Evolutionary conservation across 2,329 filamentous ascomycete genomes (phyloP).

Genomic region (Cordyceps farinosa): DNA sequence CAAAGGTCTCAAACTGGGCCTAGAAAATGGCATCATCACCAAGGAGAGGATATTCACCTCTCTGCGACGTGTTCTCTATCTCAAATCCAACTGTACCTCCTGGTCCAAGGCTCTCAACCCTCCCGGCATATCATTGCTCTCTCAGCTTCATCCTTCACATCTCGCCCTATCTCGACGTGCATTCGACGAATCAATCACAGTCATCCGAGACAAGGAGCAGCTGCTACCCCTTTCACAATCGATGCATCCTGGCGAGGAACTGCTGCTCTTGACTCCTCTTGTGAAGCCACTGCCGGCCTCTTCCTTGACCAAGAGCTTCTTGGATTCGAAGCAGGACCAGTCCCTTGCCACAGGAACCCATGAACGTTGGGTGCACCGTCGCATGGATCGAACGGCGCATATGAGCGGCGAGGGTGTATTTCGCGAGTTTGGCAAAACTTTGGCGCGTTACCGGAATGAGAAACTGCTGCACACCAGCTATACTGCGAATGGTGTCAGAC

Average conservation of each 20-base stretch:
- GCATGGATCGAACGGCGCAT: constrained; percentile 56
- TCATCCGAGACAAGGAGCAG: constrained; percentile 85
- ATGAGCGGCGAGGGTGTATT: constrained; percentile 95
- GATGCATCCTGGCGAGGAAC: constrained; percentile 78
- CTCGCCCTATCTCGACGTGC: constrained; percentile 76
- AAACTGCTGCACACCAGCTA: constrained; percentile 92
- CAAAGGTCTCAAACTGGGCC: constrained; percentile 79
- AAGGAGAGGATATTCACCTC: constrained; percentile 77
- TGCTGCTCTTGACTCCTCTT: constrained; percentile 83
- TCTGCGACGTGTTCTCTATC: constrained; percentile 67
- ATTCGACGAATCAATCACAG: constrained; percentile 89
- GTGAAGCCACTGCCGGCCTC: constrained; percentile 92
- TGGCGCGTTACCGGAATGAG: constrained; percentile 82
- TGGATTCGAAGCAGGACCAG: constrained; percentile 48
- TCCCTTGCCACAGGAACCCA: constrained; percentile 39
- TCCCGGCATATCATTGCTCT: constrained; percentile 70
- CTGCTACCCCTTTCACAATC: constrained; percentile 78
- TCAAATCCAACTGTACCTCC: constrained; percentile 82
- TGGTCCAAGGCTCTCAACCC: constrained; percentile 93
- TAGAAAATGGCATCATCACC: constrained; percentile 86
- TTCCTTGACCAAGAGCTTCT: constrained; percentile 69
- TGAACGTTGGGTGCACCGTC: constrained; percentile 56
- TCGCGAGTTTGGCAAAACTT: constrained; percentile 77
- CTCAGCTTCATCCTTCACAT: constrained; percentile 78
- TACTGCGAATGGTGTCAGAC: constrained; percentile 85